Base-by-base conservation (phyloP, 768 basidiomycete species). In the Megacollybia marginata region DNA sequence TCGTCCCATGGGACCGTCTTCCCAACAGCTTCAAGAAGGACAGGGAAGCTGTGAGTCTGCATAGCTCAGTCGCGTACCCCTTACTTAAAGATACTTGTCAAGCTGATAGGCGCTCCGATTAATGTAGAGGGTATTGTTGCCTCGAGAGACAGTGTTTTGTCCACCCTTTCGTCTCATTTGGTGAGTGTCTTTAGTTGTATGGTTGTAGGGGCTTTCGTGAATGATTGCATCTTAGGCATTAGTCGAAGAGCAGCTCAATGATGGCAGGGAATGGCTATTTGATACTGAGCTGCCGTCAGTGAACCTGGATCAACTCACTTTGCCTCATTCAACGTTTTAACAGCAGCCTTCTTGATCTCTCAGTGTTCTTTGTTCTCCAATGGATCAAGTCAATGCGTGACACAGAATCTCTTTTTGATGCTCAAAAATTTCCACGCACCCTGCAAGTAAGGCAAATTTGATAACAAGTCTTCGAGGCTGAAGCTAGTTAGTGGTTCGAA, bases 211-310 rank as follows among this genome's bases (percentile, higher is more conserved):
- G 6, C 23, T 28, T 28, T 28, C 20, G 32, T 16, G 4, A 42
- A 32, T 43, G 15, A 44, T 31, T 43, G 51, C 16, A 15, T 33
- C 8, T 9, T 40, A 72, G 71, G 53, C 58, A n/a, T 54, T 70
- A 19, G 35, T 70, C 10, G 69, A 74, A 51, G 65, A 69, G 33
- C 65, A 82, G 58, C 64, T 82, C 28, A 59, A 63, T 13, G 79
- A 81, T 57, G 75, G 69, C 19, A 69, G 80, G 2, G 71, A 75
- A 56, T 84, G 79, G 78, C 64, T 81, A 9, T 72, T 82, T 50
- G 69, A 80, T 53, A 80, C 80, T 1, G 72, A 72, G 49, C 50
- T 63, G 0, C 78, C 80, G 23, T 28, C 23, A 28, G 23, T 28
- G 23, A 28, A 28, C 23, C 23, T 28, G 23, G 23, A 28, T 28